phyloP scores from a whole-genome alignment of 805 yeast genomes.

The Saccharomycopsis synnaedendra region DNA sequence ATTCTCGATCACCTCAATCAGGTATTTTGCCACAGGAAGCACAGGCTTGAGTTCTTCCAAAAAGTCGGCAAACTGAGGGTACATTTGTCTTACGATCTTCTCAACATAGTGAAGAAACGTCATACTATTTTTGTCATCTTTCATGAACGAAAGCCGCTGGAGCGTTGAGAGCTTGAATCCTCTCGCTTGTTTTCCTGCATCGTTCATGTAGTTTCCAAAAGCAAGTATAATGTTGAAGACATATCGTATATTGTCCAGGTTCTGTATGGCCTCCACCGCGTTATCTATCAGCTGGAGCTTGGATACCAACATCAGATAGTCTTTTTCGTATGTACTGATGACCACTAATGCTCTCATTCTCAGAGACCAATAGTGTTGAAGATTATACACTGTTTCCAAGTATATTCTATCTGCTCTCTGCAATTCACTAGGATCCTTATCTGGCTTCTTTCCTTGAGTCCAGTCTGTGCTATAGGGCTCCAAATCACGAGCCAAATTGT shows the following conservation, averaged over 20 bases:
- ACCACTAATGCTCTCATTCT: conserved; percentile 76
- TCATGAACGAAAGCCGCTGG: conserved; percentile 80
- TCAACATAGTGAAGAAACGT: conserved; percentile 91
- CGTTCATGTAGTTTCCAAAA: conserved; percentile 96
- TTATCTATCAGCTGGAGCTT: conserved; percentile 63
- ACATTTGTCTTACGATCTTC: conserved; percentile 68
- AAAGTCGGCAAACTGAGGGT: conserved; percentile 69
- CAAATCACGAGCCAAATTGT: conserved; percentile 55
- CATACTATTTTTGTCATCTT: conserved; percentile 78
- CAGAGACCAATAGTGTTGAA: conserved; percentile 85
- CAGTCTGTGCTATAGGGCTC: conserved; percentile 76
- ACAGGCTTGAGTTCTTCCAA: conserved; percentile 59
- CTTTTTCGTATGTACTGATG: conserved; percentile 61
- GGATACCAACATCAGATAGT: conserved; percentile 56
- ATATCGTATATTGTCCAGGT: conserved; percentile 55
- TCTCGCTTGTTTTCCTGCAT: conserved; percentile 77
- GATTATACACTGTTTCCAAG: conserved; percentile 70
- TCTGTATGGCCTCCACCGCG: conserved; percentile 56
- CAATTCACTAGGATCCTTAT: conserved; percentile 62
- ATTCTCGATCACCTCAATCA: conserved; percentile 67
- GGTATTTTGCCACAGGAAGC: conserved; percentile 52
- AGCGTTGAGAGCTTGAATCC: conserved; percentile 90
- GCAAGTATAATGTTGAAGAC: conserved; percentile 77
- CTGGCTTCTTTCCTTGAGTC: conserved; percentile 40
- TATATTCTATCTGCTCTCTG: conserved; percentile 83